These are phyloP conservation scores for Candida parachauliodes DNA, from an alignment of 805 yeast genomes.

Conservation along the genomic window DNA sequence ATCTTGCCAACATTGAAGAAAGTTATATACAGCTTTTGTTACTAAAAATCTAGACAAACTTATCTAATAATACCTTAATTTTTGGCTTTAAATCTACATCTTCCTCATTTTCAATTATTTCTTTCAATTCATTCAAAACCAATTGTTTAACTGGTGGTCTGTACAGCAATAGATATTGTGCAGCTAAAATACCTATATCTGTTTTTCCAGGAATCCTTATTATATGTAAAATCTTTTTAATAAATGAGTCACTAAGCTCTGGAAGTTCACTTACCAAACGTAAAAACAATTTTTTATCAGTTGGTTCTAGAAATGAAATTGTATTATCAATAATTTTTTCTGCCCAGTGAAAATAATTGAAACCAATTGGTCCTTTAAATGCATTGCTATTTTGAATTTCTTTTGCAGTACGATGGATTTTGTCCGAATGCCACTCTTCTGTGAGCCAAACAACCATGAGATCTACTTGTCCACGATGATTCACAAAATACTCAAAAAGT, in stretches of 20 bases:
- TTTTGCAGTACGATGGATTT: slow-evolving; percentile 34
- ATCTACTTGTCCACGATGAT: slow-evolving; percentile 67
- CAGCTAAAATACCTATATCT: slow-evolving; percentile 74
- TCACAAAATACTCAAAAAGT: slow-evolving; percentile 68
- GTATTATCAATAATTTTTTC: slow-evolving; percentile 68
- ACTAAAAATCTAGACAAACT: too few relatives aligned
- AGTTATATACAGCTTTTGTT: too few relatives aligned
- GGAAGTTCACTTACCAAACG: slow-evolving; percentile 88
- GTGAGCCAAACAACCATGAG: slow-evolving; percentile 86
- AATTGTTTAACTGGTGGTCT: slow-evolving; percentile 75
- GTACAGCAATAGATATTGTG: slow-evolving; percentile 82
- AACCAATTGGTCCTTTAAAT: slow-evolving; percentile 27
- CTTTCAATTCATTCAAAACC: slow-evolving; percentile 48
- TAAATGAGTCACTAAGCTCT: slow-evolving; percentile 56
- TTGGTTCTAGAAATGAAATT: slow-evolving; percentile 78
- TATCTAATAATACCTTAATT: slow-evolving; percentile 1
- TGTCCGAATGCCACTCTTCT: slow-evolving; percentile 86
- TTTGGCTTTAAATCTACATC: slow-evolving; percentile 25
- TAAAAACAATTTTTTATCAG: slow-evolving; percentile 76
- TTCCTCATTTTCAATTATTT: slow-evolving; percentile 42
- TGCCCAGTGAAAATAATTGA: slow-evolving; percentile 66
- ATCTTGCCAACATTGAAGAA: too few relatives aligned
- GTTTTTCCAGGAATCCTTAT: slow-evolving; percentile 84
- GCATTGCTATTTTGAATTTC: slow-evolving; percentile 14
- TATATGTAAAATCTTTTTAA: slow-evolving; percentile 63